Base-by-base conservation (phyloP, 305 asterid species). In the Withania somnifera region DNA sequence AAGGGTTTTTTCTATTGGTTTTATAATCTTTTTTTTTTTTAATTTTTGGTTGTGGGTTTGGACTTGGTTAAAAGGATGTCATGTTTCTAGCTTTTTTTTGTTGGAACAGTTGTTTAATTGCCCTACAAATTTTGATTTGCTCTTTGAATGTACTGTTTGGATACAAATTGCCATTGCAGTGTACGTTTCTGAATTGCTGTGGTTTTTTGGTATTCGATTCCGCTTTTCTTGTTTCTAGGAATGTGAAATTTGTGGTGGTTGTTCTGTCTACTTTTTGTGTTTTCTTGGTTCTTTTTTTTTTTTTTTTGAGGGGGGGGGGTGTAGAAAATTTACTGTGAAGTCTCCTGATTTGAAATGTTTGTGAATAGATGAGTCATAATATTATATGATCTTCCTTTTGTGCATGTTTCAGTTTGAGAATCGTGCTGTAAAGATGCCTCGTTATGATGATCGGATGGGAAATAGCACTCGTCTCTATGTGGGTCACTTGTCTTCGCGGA, bases 391-490 rank as follows among this genome's bases (percentile, higher is more conserved):
- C 10, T n/a, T 66, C 5, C 3, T 22, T 22, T 4, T 42, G 38
- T 71, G 38, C 14, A 0, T 45, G 20, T 71, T 71, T 71, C 58
- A 71, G 78, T 71, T 71, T 71, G 57, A 22, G 20, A 38, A 13
- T 7, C 79, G 81, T 85, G 88, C 88, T 53, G 67, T 51, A 64
- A 86, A 84, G 79, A 92, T 92, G 96, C 91, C 94, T 54, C 92
- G 96, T n/a, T 86, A 90, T 45, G 96, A 90, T 58, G 96, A 92
- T 86, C 90, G 92, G 3, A 60, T 87, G 79, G 92, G 93, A 17
- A 87, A 83, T 69, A 83, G 77, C 73, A 90, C 94, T 57, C 93
- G 96, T 61, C 96, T 92, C 82, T 92, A 90, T 79, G 94, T 92
- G 84, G 94, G 96, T 11, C 94, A 89, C 82, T 80, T 92, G 87